A percentile compares a stretch with the other conserved stretches of the same genome.
These are phyloP conservation scores for Botrytis galanthina DNA, from an alignment of 2,329 filamentous ascomycete genomes.

Conservation along the genomic window DNA sequence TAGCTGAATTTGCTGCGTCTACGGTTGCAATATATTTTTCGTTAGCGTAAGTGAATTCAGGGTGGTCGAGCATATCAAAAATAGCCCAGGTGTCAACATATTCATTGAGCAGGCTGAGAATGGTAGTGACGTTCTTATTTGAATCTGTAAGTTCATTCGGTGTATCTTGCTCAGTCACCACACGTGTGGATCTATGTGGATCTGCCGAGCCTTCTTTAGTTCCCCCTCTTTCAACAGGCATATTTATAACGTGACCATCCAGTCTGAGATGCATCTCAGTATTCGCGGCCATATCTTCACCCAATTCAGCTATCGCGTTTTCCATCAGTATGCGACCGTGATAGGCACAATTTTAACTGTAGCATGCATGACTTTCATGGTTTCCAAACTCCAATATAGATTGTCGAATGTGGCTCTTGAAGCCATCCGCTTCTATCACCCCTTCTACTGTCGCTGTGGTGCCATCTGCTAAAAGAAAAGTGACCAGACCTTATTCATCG, in stretches of 20 bases:
- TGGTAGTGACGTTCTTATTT: constrained; percentile 29
- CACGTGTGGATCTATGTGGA: constrained; percentile 40
- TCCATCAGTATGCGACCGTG: constrained; percentile 60
- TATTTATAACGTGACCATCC: constrained; percentile 57
- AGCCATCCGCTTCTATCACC: constrained; percentile 29
- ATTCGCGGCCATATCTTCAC: constrained; percentile 48
- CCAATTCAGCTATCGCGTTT: constrained; percentile 48
- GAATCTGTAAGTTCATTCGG: constrained; percentile 39
- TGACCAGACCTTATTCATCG: not conserved
- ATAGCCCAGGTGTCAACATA: constrained; percentile 48
- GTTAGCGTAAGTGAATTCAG: constrained; percentile 38
- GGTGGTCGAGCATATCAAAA: constrained; percentile 43
- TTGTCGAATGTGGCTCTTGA: constrained; percentile 54
- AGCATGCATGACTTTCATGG: constrained; percentile 38
- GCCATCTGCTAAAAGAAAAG: constrained; percentile 46
- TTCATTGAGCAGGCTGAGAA: constrained; percentile 26
- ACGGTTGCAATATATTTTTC: constrained; percentile 50
- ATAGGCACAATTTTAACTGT: constrained; percentile 60
- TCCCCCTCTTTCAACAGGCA: constrained; percentile 52
- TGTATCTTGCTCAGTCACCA: constrained; percentile 39
- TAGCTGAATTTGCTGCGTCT: constrained; percentile 61
- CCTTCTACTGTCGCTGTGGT: too few species aligned
- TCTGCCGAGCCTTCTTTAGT: constrained; percentile 37
- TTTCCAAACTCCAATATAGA: constrained; percentile 48
- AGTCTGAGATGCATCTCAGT: constrained; percentile 50